phyloP scores from a whole-genome alignment of 768 basidiomycete genomes.

The Auricularia sp. region DNA sequence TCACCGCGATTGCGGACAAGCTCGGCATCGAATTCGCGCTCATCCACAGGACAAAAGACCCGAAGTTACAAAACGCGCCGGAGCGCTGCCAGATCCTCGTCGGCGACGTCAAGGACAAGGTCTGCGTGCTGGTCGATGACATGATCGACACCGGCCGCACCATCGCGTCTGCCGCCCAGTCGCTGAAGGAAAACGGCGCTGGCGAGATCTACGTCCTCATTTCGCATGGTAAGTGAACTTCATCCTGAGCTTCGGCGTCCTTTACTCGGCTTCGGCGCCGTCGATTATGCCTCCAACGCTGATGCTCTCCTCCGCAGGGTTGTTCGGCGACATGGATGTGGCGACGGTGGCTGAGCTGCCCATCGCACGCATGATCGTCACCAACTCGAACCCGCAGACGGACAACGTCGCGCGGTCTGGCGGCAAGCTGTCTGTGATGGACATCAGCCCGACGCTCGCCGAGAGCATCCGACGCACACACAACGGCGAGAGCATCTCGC shows the following conservation, averaged over 20 bases:
- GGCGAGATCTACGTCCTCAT: constrained; percentile 78
- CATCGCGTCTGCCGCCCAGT: constrained; percentile 71
- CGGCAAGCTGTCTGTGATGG: constrained; percentile 78
- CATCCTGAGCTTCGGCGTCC: too few species aligned
- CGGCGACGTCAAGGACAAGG: constrained; percentile 88
- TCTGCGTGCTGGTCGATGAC: constrained; percentile 84
- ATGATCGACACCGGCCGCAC: constrained; percentile 97
- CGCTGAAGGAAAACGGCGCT: constrained; percentile 86
- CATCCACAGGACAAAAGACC: constrained; percentile 83
- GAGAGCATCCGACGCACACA: constrained; percentile 94
- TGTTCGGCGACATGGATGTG: constrained; percentile 72
- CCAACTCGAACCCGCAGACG: constrained; percentile 9
- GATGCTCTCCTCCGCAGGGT: constrained; percentile 34
- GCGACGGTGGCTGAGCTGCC: constrained; percentile 58
- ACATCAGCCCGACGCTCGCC: constrained; percentile 84
- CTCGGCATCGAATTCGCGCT: constrained; percentile 91
- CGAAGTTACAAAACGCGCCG: constrained; percentile 51
- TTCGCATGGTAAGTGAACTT: constrained; percentile 63
- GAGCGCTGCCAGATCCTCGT: constrained; percentile 90
- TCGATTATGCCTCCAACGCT: constrained; percentile 1
- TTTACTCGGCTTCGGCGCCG: too few species aligned
- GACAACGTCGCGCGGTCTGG: constrained; percentile 31
- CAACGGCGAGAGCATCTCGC: constrained; percentile 86
- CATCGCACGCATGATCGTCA: constrained; percentile 54
- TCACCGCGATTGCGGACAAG: constrained; percentile 91